Base-by-base conservation (phyloP, 2,329 filamentous ascomycete genomes). In the Colletotrichum ledebouriae region DNA sequence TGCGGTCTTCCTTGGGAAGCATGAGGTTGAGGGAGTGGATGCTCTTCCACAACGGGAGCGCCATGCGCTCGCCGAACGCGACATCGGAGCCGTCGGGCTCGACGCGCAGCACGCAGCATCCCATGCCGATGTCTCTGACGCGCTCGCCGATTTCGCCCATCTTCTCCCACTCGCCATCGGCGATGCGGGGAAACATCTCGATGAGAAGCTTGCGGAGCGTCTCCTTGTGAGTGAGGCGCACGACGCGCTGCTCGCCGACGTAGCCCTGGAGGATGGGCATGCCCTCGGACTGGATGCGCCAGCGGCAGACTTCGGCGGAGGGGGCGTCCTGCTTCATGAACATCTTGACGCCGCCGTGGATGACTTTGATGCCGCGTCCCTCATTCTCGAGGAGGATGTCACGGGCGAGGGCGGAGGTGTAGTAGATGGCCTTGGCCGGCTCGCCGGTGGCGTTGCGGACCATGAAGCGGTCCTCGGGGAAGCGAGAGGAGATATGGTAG, bases 271-370 rank as follows among this genome's bases (percentile, higher is more conserved):
- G 85, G 72, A 99, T 94, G 10, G 92, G 90, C 82, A 99, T 89
- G 25, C 96, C 96, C 80, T 99, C 96, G 12, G 91, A 92, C 84
- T 99, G 96, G 74, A 99, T 96, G 53, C 96, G 90, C 96, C 96
- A 99, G 67, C 91, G 88, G 83, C 94, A 97, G 39, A 96, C 92
- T 62, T 94, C 91, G 41, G 91, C 90, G 5, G 90, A 92, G 68
- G 97, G 94, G 0, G 93, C 92, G 76, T 98, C 94, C 79, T 98
- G 95, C 84, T 97, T 97, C 85, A 98, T 96, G 78, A 97, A 99
- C 94, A 98, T 98, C 82, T 97, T 97, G 39, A 99, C 94, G 71
- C 96, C 96, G 58, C 92, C 95, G 80, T 99, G 96, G 57, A 99
- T 92, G 77, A 99, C 97, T 78, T 96, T 97, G 80, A 98, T 91